A percentile compares a stretch with the other conserved stretches of the same genome.
phyloP scores from a whole-genome alignment of 352 stramenopile genomes.

The Thalassiosira sp. region DNA sequence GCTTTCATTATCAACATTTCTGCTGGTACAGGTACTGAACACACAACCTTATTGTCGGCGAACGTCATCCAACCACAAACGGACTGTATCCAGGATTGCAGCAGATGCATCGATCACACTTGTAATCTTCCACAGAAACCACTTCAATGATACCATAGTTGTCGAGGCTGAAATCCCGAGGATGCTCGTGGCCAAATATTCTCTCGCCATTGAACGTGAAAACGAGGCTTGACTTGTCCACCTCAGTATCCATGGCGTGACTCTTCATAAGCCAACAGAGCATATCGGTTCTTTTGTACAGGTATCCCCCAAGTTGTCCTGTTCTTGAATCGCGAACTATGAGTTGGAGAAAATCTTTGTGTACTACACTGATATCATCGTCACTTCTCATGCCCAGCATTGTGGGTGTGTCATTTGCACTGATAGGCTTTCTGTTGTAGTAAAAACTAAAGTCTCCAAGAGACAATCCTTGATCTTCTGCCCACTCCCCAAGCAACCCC shows the following conservation, averaged over 20 bases:
- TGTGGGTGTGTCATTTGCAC: background rate
- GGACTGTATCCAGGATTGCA: conserved; percentile 1
- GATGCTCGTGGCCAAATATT: conserved; percentile 20
- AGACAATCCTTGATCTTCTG: background rate
- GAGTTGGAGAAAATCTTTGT: background rate
- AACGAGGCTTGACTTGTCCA: conserved; percentile 16
- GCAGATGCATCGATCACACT: conserved; percentile 13
- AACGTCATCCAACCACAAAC: conserved; percentile 4
- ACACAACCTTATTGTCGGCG: too few species aligned
- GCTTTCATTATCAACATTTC: too few species aligned
- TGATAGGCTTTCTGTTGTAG: background rate
- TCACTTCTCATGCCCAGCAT: conserved; percentile 2
- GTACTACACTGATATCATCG: background rate
- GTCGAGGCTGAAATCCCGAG: conserved; percentile 2
- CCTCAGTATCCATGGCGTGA: background rate
- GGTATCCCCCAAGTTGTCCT: background rate
- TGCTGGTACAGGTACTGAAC: too few species aligned
- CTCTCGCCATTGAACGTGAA: conserved; percentile 9
- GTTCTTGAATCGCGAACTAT: background rate
- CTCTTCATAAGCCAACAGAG: conserved; percentile 8
- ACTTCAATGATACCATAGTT: conserved; percentile 3
- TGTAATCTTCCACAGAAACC: conserved; percentile 3
- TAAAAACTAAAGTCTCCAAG: conserved; percentile 2
- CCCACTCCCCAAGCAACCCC: background rate
- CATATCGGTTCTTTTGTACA: background rate